Conservation (phyloP, 2,329 filamentous ascomycete species). For the Fusarium goolgardi region DNA sequence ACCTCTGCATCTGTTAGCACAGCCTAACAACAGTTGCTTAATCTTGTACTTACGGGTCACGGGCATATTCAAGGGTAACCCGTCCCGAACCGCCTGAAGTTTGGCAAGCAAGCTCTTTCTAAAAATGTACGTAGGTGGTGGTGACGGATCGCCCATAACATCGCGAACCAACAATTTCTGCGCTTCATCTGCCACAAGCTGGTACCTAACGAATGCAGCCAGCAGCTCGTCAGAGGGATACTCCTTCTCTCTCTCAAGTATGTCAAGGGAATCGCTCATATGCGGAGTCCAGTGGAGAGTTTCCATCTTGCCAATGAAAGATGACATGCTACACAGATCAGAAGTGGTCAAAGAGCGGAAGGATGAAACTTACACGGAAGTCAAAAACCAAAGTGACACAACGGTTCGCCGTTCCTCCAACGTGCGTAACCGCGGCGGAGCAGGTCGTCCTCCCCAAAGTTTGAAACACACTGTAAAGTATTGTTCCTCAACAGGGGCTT, state of each 20-base stretch:
- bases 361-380: slow-evolving; percentile 50
- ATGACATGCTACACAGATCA: slow-evolving; percentile 48
- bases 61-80: slow-evolving; percentile 40
- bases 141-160: slow-evolving; percentile 43
- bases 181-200: slow-evolving; percentile 56
- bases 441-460: slow-evolving; percentile 47
- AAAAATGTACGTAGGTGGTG: slow-evolving; percentile 51
- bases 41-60: slow-evolving; percentile 45
- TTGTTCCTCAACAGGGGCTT: slow-evolving; percentile 52
- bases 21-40: no score
- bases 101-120: slow-evolving; percentile 49
- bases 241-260: slow-evolving; percentile 60
- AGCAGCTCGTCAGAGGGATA: slow-evolving; percentile 63
- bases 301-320: slow-evolving; percentile 61
- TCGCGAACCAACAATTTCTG: slow-evolving; percentile 50
- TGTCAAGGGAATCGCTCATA: slow-evolving; percentile 66
- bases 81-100: slow-evolving; percentile 45
- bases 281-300: slow-evolving; percentile 67
- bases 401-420: slow-evolving; percentile 63
- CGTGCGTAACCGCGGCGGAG: slow-evolving; percentile 53
- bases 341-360: not conserved
- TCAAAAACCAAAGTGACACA: slow-evolving; percentile 59
- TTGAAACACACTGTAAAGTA: slow-evolving; percentile 54
- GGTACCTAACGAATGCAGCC: slow-evolving; percentile 51
- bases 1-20: slow-evolving; percentile 43